Base-by-base conservation (phyloP, 164 flowering plant species). In the Vitis rupestris region DNA sequence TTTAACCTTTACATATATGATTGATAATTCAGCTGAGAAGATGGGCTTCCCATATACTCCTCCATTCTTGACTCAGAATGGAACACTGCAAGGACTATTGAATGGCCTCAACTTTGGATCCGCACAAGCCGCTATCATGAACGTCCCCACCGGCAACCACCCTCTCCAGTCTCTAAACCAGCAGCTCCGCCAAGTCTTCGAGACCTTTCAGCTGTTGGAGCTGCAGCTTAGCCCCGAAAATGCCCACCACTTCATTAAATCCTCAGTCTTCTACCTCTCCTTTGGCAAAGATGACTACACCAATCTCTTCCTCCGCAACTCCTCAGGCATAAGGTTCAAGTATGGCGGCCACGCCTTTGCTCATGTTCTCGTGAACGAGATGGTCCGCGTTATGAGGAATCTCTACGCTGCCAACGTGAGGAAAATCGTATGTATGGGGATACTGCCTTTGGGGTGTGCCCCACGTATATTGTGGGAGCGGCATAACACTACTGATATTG, bases 201-300 rank as follows among this genome's bases (percentile, higher is more conserved):
- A 90, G 74, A 83, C 90, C 10, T 52, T 90, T 47, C 94, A 92
- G 81, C 74, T 90, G 19, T 55, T 90, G 67, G 87, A 85, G 71
- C 81, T 90, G 14, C 80, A 85, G 9, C 80, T 88, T 3, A 81
- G 83, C 5, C 67, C 71, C n/a, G 75, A 75, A 0, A 57, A 8
- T 5, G 82, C 86, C 8, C 50, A 30, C 8, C 23, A 54, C 2
- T 64, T 87, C 70, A 70, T 85, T 62, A 23, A 63, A 27, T 88
- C 93, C 15, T 85, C 93, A 59, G 30, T 90, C 12, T 85, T 88
- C 80, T 88, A 80, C 82, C 76, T 88, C 52, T 92, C 95, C 7
- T 77, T 90, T 17, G 97, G 93, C 44, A 86, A 85, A 74, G 90
- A 88, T 17, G 97, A 92, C 71, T 86, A 79, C 77, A 70, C 81